Conservation (phyloP, 1,284 basidiomycete genomes). For the Trametes pubescens region DNA sequence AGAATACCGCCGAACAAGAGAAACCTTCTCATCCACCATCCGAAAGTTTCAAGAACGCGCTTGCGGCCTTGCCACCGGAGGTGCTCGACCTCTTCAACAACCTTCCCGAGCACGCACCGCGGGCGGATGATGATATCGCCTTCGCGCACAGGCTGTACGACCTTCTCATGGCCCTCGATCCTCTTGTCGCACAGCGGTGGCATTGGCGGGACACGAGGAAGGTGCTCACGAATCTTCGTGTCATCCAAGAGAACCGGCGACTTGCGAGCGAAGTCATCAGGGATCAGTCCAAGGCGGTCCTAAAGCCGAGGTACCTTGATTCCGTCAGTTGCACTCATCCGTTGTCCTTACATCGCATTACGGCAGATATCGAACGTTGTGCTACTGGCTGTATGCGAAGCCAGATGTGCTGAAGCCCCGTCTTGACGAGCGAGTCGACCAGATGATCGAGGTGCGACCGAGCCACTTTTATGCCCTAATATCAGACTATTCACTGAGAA, state of each 20-base stretch:
- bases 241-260: slow-evolving; percentile 79
- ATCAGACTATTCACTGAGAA: neutral
- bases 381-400: slow-evolving; percentile 93
- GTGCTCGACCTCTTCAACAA: slow-evolving; percentile 58
- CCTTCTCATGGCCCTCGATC: slow-evolving; percentile 79
- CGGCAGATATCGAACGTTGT: slow-evolving; percentile 80
- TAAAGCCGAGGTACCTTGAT: slow-evolving; percentile 55
- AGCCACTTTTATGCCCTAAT: neutral
- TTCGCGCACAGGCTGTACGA: slow-evolving; percentile 69
- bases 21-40: slow-evolving; percentile 16
- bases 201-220: slow-evolving; percentile 96
- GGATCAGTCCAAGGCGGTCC: slow-evolving; percentile 61
- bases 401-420: slow-evolving; percentile 69
- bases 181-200: slow-evolving; percentile 84
- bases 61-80: slow-evolving; percentile 56
- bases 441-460: slow-evolving; percentile 82
- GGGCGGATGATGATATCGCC: slow-evolving; percentile 59
- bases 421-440: slow-evolving; percentile 84
- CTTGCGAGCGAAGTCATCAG: slow-evolving; percentile 74
- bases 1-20: neutral
- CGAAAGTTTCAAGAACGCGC: slow-evolving; percentile 42
- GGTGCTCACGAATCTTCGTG: slow-evolving; percentile 81
- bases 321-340: neutral
- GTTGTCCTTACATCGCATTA: neutral
- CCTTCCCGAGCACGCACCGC: slow-evolving; percentile 62